phyloP scores from a whole-genome alignment of 2,329 filamentous ascomycete species.

The Podosphaera aphanis region DNA sequence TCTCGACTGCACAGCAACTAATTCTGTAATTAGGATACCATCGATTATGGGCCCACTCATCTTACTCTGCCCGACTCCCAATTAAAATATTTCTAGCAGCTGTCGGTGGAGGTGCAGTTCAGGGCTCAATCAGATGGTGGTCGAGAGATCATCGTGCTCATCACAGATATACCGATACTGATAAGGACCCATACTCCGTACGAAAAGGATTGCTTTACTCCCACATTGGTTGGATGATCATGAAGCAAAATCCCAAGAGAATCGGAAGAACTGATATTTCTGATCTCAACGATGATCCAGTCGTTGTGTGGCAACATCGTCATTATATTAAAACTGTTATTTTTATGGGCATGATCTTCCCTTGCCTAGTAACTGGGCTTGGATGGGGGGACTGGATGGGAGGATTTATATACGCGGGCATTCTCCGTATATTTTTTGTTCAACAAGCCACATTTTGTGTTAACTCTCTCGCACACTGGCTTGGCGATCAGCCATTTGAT shows the following conservation, averaged over 20 bases:
- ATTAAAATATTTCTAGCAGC: conserved; percentile 65
- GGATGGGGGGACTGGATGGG: conserved; percentile 63
- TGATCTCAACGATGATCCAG: conserved; percentile 64
- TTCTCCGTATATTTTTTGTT: conserved; percentile 70
- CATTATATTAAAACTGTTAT: conserved; percentile 65
- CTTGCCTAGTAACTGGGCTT: conserved; percentile 50
- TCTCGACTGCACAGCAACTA: too few relatives aligned
- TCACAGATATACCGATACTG: conserved; percentile 79
- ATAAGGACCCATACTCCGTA: conserved; percentile 79
- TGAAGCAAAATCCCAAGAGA: conserved; percentile 81
- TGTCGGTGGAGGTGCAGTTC: conserved; percentile 59
- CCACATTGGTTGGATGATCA: conserved; percentile 74
- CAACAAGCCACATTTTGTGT: conserved; percentile 87
- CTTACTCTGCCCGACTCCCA: conserved; percentile 54
- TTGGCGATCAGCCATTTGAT: conserved; percentile 79
- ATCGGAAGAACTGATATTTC: conserved; percentile 74
- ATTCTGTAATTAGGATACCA: too few relatives aligned
- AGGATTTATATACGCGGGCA: conserved; percentile 65
- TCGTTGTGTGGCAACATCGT: conserved; percentile 73
- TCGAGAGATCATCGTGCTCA: conserved; percentile 67
- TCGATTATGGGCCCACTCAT: conserved; percentile 67
- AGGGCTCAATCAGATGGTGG: conserved; percentile 81
- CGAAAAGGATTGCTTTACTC: conserved; percentile 71
- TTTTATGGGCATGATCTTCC: conserved; percentile 54
- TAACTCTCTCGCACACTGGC: conserved; percentile 77